Evolutionary conservation across 2,329 filamentous ascomycete species (phyloP).

Genomic region (Pseudocercospora crystallina): DNA sequence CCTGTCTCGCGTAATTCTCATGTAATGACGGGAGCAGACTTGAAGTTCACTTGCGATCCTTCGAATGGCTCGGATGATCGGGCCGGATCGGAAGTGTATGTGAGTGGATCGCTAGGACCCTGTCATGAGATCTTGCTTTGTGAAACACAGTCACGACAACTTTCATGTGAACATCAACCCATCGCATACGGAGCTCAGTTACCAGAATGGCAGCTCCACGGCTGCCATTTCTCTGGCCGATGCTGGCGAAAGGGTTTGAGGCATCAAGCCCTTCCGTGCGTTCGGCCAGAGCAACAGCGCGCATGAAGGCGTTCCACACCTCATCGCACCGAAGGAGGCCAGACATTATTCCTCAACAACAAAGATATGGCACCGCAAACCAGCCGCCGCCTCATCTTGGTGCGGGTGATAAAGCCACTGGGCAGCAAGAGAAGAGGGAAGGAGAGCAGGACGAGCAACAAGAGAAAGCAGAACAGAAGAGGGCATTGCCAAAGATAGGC

Average conservation of each 20-base stretch:
- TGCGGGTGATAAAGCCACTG: constrained; percentile 25
- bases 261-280: constrained; percentile 23
- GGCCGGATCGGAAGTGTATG: too few species aligned
- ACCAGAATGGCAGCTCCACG: constrained; percentile 44
- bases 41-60: too few species aligned
- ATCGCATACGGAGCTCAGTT: not conserved
- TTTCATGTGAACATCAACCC: constrained; percentile 1
- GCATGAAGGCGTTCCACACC: constrained; percentile 34
- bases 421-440: constrained; percentile 17
- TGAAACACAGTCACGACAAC: too few species aligned
- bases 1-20: too few species aligned
- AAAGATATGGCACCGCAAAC: constrained; percentile 50
- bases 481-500: constrained; percentile 32
- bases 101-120: too few species aligned
- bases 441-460: constrained; percentile 10
- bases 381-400: constrained; percentile 44
- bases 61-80: too few species aligned
- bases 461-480: constrained; percentile 9
- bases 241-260: constrained; percentile 40
- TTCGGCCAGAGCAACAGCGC: constrained; percentile 26
- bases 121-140: too few species aligned
- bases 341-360: constrained; percentile 30
- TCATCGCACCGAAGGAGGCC: constrained; percentile 34
- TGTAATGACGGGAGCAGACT: too few species aligned
- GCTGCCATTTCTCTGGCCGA: constrained; percentile 49